Conservation (phyloP, 1,139 yeast species). For the Zygoascus hellenicus region DNA sequence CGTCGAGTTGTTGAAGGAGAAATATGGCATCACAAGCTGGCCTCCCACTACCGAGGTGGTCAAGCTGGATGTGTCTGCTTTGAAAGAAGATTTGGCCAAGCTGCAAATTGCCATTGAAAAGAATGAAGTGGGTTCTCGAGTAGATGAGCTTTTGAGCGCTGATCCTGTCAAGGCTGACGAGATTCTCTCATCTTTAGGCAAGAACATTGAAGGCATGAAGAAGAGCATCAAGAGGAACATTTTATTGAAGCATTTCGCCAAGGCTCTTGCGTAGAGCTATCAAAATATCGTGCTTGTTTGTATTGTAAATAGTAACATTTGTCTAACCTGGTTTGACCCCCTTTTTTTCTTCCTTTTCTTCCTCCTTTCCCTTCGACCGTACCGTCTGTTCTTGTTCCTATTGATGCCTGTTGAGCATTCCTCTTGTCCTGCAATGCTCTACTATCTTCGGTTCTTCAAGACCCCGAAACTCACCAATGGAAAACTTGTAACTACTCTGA, state of each 20-base stretch:
- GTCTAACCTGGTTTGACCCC: not conserved
- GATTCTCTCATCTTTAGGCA: slow-evolving; percentile 29
- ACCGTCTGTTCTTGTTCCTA: not conserved
- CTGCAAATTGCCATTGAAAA: slow-evolving; percentile 25
- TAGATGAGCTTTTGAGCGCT: slow-evolving; percentile 24
- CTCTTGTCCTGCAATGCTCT: slow-evolving; percentile 19
- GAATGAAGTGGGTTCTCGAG: slow-evolving; percentile 25
- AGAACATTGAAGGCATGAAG: slow-evolving; percentile 25
- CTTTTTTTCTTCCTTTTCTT: not conserved
- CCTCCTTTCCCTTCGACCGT: not conserved
- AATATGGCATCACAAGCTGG: slow-evolving; percentile 55
- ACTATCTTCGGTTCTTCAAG: slow-evolving; percentile 27
- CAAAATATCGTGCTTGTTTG: not conserved
- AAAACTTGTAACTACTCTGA: slow-evolving; percentile 19
- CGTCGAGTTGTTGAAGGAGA: slow-evolving; percentile 43
- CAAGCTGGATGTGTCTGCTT: slow-evolving; percentile 25
- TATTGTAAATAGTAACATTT: slow-evolving; percentile 1
- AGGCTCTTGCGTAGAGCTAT: slow-evolving; percentile 3
- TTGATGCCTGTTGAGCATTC: too few relatives aligned
- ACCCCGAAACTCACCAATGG: slow-evolving; percentile 18
- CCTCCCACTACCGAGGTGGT: slow-evolving; percentile 40
- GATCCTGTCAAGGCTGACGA: slow-evolving; percentile 31
- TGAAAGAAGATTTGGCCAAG: slow-evolving; percentile 25
- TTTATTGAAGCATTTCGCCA: slow-evolving; percentile 30
- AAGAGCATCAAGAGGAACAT: slow-evolving; percentile 33